A percentile compares a stretch with the other conserved stretches of the same genome.
phyloP scores from a whole-genome alignment of 2,329 filamentous ascomycete genomes.

The Trichoderma hamatum region DNA sequence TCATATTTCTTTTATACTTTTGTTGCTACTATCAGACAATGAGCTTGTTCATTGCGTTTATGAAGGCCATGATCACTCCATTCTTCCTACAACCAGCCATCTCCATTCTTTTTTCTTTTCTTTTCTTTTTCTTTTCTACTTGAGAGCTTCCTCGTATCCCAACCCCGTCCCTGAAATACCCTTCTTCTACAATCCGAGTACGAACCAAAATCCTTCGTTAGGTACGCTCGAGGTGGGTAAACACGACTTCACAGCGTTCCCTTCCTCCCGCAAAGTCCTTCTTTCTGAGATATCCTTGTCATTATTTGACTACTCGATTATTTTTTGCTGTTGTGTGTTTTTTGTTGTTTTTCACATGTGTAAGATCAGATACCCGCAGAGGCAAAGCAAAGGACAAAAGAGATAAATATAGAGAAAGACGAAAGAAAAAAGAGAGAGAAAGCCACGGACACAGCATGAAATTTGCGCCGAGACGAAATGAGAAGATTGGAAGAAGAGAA shows the following conservation, averaged over 20 bases:
- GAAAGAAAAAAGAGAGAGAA: neutral
- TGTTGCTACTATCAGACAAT: neutral
- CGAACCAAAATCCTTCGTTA: conserved; percentile 16
- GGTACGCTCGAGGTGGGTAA: neutral
- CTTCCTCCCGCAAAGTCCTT: neutral
- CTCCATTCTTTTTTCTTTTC: neutral
- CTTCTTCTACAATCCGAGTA: conserved; percentile 11
- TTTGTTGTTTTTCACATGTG: conserved; percentile 20
- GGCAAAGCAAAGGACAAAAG: conserved; percentile 23
- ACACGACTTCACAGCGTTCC: neutral
- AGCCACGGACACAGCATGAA: conserved; percentile 3
- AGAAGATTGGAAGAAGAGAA: neutral
- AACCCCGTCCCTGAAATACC: neutral
- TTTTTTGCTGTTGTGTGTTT: conserved; percentile 19
- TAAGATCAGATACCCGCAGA: conserved; percentile 29
- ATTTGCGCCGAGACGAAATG: conserved; percentile 1
- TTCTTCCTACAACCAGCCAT: conserved; percentile 17
- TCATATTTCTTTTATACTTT: conserved; percentile 1
- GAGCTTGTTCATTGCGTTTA: conserved; percentile 10
- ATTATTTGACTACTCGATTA: conserved; percentile 14
- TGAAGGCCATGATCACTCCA: conserved; percentile 23
- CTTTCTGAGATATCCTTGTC: conserved; percentile 24
- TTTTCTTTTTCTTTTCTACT: neutral
- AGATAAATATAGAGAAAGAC: neutral
- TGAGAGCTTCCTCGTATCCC: conserved; percentile 12